Conservation (phyloP, 345 rosid genomes). For the Lepidium africanum region DNA sequence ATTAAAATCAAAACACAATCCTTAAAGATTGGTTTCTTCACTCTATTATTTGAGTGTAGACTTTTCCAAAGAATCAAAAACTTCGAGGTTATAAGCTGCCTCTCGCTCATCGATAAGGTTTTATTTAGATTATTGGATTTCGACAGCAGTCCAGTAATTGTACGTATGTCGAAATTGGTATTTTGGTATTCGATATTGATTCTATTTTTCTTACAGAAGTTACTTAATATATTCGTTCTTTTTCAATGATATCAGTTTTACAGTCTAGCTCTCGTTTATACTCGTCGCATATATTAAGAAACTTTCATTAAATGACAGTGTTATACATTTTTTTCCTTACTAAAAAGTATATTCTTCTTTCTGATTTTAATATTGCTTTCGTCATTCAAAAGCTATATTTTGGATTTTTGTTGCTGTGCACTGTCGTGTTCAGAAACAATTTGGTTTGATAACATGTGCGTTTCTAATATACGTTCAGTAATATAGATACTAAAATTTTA, state of each 20-base stretch:
- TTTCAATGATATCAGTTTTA: neutral
- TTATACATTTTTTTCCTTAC: neutral
- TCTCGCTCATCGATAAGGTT: constrained; percentile 10
- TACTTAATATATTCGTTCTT: neutral
- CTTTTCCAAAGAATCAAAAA: neutral
- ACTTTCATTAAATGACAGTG: neutral
- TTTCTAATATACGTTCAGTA: too few relatives aligned
- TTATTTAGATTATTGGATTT: neutral
- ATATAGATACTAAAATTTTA: too few relatives aligned
- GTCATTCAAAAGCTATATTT: too few relatives aligned
- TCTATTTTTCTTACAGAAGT: neutral
- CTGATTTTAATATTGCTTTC: too few relatives aligned
- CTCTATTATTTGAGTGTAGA: constrained; percentile 17
- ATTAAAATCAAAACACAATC: neutral
- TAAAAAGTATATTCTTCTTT: neutral
- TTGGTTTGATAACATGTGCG: too few relatives aligned
- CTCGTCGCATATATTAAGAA: neutral
- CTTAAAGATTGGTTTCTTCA: neutral
- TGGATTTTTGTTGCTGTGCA: too few relatives aligned
- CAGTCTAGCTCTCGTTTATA: neutral
- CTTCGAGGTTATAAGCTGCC: neutral
- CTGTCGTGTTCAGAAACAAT: too few relatives aligned
- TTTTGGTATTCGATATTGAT: neutral
- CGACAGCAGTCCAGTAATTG: constrained; percentile 13
- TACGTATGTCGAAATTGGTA: neutral